phyloP scores from a whole-genome alignment of 2,329 filamentous ascomycete species.

The Trichoderma sp. region DNA sequence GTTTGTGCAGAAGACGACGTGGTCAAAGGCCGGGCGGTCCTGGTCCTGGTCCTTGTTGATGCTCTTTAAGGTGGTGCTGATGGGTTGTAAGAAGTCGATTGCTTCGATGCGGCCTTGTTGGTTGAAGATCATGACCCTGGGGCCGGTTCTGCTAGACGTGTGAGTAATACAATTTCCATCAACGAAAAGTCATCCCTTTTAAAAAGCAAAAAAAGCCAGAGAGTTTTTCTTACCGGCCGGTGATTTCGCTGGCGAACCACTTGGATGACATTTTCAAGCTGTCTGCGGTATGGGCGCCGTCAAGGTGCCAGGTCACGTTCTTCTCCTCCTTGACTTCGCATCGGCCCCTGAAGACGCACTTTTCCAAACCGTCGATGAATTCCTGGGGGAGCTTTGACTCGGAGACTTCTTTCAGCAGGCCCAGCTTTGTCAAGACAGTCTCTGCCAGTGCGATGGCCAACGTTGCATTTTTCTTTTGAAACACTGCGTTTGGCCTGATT shows the following conservation, averaged over 20 bases:
- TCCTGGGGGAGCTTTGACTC: constrained; percentile 51
- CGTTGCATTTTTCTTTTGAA: constrained; percentile 59
- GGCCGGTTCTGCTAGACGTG: constrained; percentile 32
- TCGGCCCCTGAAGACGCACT: constrained; percentile 74
- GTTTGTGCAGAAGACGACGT: constrained; percentile 82
- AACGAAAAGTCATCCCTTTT: too few species aligned
- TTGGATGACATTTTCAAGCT: constrained; percentile 77
- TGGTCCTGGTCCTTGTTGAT: constrained; percentile 23
- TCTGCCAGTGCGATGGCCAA: constrained; percentile 53
- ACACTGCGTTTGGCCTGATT: constrained; percentile 51
- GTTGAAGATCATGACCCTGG: constrained; percentile 76
- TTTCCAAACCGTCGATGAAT: constrained; percentile 71
- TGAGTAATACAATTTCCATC: neutral
- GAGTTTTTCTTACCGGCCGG: constrained; percentile 28
- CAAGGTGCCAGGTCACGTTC: constrained; percentile 75
- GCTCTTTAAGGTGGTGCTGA: constrained; percentile 39
- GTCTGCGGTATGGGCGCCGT: constrained; percentile 90
- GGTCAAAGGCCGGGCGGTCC: constrained; percentile 53
- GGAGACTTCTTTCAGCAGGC: constrained; percentile 29
- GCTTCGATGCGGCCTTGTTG: constrained; percentile 63
- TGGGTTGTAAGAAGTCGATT: constrained; percentile 50
- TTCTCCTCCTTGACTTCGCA: constrained; percentile 62
- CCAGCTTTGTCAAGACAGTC: constrained; percentile 45
- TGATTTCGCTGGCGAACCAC: constrained; percentile 69
- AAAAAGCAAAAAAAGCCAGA: too few species aligned